Evolutionary conservation across 73 alveolate species (phyloP), one percentile per base, ranked within the genome.

Genomic region (Diophrys appendiculata): DNA sequence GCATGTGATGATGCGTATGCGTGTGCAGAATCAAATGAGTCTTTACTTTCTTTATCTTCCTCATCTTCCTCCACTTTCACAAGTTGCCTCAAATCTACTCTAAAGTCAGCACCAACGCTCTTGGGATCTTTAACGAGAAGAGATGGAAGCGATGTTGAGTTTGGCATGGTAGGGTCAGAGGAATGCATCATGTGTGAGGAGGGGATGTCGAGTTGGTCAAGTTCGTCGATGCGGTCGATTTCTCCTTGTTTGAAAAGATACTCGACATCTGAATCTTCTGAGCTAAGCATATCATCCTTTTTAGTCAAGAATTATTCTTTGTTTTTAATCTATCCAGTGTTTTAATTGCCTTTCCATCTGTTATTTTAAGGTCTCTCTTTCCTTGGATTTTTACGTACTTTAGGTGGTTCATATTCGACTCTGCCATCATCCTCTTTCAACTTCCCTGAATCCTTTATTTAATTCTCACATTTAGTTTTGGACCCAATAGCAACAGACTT

Each of bases 401-500:
- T 29, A 3, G 5, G 26, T 24, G 76, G 30, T 2, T n/a, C 14
- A 2, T 28, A 29, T 26, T 31, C 76, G 1, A 54, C 55, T 2
- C 76, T 54, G 2, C 26, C 23, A 24, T 67, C 53, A 3, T 67
- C 76, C 53, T 54, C n/a, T n/a, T n/a, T n/a, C n/a, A n/a, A n/a
- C n/a, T n/a, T n/a, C n/a, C n/a, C n/a, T n/a, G n/a, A n/a, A n/a
- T n/a, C n/a, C n/a, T n/a, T n/a, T n/a, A n/a, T n/a, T n/a, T n/a
- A n/a, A n/a, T 54, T 67, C 29, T 67, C 30, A 1, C 55, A 43
- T 67, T 72, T 43, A 3, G 81, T 26, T 31, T 72, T 72, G 8
- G 72, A 43, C 0, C 86, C 86, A 22, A 80, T 77, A 1, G 92
- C 92, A 43, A 85, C 88, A 43, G 86, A 69, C 72, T 85, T 85